Base-by-base conservation (phyloP, 1,284 basidiomycete species). In the Puccinia polysora region DNA sequence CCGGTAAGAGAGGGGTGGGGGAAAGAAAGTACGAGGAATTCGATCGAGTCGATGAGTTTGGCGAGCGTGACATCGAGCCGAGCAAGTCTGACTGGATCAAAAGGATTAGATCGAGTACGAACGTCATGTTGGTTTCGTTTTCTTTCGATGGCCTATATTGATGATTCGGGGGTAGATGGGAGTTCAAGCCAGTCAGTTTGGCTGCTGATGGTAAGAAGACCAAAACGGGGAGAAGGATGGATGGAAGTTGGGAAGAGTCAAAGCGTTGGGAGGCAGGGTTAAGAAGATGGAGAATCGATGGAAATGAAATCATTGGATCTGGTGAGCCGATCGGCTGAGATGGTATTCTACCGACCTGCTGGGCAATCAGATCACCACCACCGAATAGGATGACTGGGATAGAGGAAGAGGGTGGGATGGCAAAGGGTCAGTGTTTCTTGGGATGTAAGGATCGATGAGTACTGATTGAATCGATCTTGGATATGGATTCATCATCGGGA, bases 321-420 rank as follows among this genome's bases (percentile, higher is more conserved):
- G n/a, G n/a, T n/a, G n/a, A n/a, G n/a, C n/a, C n/a, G n/a, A n/a
- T n/a, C n/a, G n/a, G n/a, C n/a, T n/a, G n/a, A n/a, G n/a, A n/a
- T n/a, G n/a, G n/a, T n/a, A n/a, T n/a, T n/a, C n/a, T n/a, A 69
- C 43, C 14, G 30, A 70, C 67, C 49, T 70, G 67, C 28, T 70
- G 67, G 4, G 67, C 67, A 58, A 70, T 60, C 30, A 70, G 20
- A 52, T 70, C 67, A 4, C 67, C 67, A 20, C 45, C 58, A 14
- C 67, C 67, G 20, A 70, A 70, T 18, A 70, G 49, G 43, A 58
- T 5, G 25, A 70, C 67, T 70, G 34, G 1, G 5, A 55, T 36
- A 34, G 1, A n/a, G 20, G 36, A 10, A 43, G 18, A 18, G 0
- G 18, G 47, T 7, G 18, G n/a, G 10, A 40, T 7, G 8, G 12